Conservation (phyloP, 2,329 filamentous ascomycete species). For the Aureobasidium sp. region DNA sequence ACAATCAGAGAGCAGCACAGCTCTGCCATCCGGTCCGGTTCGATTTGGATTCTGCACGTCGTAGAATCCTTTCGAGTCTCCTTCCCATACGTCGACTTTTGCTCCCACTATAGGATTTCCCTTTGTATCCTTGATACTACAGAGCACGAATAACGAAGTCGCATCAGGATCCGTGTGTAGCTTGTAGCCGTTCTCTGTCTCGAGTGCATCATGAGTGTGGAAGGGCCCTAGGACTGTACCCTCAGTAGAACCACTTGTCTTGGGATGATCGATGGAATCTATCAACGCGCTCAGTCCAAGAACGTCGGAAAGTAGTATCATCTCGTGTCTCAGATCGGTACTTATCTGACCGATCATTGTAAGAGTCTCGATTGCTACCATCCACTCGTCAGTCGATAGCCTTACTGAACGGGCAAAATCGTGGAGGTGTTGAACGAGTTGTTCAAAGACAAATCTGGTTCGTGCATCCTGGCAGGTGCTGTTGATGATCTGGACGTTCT, state of each 20-base stretch:
- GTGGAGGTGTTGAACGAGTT: conserved; percentile 78
- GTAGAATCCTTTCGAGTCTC: conserved; percentile 33
- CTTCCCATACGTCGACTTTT: conserved; percentile 31
- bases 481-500: conserved; percentile 76
- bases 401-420: conserved; percentile 82
- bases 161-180: conserved; percentile 29
- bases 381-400: conserved; percentile 79
- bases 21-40: conserved; percentile 30
- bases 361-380: conserved; percentile 72
- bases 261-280: conserved; percentile 30
- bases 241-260: conserved; percentile 28
- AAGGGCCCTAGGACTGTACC: conserved; percentile 35
- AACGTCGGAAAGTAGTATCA: conserved; percentile 24
- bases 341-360: conserved; percentile 76
- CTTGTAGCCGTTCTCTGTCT: conserved; percentile 28
- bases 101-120: conserved; percentile 28
- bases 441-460: conserved; percentile 73
- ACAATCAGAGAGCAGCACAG: conserved; percentile 28
- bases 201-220: conserved; percentile 32
- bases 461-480: conserved; percentile 69
- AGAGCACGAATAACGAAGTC: conserved; percentile 26
- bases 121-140: conserved; percentile 29
- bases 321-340: conserved; percentile 70
- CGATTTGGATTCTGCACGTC: conserved; percentile 32
- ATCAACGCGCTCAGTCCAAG: conserved; percentile 34